Evolutionary conservation across 441 rosid species (phyloP), one percentile per base, ranked within the genome.

Genomic region (Erysimum pusillum): DNA sequence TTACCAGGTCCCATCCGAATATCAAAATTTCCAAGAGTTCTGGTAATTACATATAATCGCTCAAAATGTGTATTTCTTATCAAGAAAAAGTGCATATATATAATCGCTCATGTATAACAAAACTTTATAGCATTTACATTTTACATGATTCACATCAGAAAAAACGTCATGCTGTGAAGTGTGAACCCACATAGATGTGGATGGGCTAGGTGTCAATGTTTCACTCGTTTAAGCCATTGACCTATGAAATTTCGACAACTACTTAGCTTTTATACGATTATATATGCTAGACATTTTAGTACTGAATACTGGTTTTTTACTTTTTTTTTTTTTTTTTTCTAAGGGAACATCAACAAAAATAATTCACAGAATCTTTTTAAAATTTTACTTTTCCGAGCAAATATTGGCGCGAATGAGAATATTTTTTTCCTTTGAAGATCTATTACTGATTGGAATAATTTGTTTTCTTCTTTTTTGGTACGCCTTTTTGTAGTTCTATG

Each of bases 171-270:
- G 22, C 63, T n/a, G n/a, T n/a, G n/a, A n/a, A n/a, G n/a, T 38
- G 62, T 63, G 72, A 56, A 57, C 67, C 76, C 71, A 64, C 41
- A 71, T 48, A 32, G 68, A 56, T 61, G 28, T 64, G 25, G 38
- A 58, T 65, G 53, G 52, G 60, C 61, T 45, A 77, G 68, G 76
- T 77, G 80, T 77, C 80, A 49, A n/a, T 20, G 44, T 71, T 2
- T 65, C 57, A 58, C 39, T 64, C 32, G 73, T 28, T 58, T 31
- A 49, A 10, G 63, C 17, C 56, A 28, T 15, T 49, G 46, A n/a
- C 80, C 71, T 70, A 63, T 76, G 60, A 70, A 46, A 63, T 77
- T 58, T 71, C 31, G 76, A 77, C 76, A 71, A 58, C 73, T 48
- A 39, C 73, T 71, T 69, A 46, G 54, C 60, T 70, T 63, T 25